Evolutionary conservation across 2,329 filamentous ascomycete species (phyloP).

Genomic region (Chaetomiaceae sp.): DNA sequence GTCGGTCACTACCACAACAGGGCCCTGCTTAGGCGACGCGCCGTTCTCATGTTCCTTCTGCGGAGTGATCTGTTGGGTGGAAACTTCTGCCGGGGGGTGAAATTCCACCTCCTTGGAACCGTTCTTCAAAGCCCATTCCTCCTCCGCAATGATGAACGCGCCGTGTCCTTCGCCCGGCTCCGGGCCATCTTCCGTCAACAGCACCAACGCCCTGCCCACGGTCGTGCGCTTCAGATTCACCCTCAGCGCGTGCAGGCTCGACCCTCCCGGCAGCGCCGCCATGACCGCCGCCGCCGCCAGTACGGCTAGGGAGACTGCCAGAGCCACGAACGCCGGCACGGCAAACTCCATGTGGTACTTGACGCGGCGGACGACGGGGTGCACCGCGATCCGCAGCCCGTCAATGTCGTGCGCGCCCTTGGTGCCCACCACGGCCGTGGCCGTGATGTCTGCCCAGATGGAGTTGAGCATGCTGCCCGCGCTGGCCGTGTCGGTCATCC

Average conservation of each 20-base stretch:
- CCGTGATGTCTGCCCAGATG: constrained; percentile 41
- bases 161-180: too few species aligned
- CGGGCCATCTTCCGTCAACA: too few species aligned
- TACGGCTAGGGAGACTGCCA: not conserved
- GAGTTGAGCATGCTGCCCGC: constrained; percentile 38
- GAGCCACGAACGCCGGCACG: constrained; percentile 28
- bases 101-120: too few species aligned
- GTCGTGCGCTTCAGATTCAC: not conserved
- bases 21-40: too few species aligned
- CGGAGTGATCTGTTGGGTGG: too few species aligned
- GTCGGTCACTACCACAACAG: too few species aligned
- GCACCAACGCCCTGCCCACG: too few species aligned
- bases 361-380: constrained; percentile 25
- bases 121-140: too few species aligned
- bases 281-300: not conserved
- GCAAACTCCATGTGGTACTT: constrained; percentile 32
- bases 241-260: not conserved
- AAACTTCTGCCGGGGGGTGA: too few species aligned
- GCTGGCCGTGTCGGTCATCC: constrained; percentile 9
- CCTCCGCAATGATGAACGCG: too few species aligned
- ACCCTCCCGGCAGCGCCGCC: not conserved
- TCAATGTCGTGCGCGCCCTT: constrained; percentile 21
- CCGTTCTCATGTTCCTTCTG: too few species aligned
- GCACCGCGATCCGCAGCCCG: constrained; percentile 18
- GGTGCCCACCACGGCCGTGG: constrained; percentile 40